Evolutionary conservation across 306 rosid species (phyloP).

Genomic region (Fagus crenata): DNA sequence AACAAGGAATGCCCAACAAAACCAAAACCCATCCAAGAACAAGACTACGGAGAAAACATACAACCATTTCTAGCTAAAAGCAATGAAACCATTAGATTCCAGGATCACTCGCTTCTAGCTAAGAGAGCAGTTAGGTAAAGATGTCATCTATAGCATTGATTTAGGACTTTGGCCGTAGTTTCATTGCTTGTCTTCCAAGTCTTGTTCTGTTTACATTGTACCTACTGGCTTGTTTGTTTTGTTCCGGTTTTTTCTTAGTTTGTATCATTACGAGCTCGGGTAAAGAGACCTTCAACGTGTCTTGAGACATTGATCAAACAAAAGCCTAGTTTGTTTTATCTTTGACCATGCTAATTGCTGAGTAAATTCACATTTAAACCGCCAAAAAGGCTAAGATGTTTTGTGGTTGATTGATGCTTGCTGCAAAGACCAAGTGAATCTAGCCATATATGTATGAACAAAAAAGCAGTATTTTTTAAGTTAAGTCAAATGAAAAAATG

Average conservation of each 20-base stretch:
- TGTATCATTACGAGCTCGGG: slow-evolving; percentile 40
- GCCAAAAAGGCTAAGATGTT: too few relatives aligned
- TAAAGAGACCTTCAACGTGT: slow-evolving; percentile 13
- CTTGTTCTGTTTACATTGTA: slow-evolving; percentile 58
- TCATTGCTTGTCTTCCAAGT: slow-evolving; percentile 46
- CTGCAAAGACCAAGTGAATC: too few relatives aligned
- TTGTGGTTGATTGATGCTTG: too few relatives aligned
- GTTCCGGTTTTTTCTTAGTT: slow-evolving; percentile 42
- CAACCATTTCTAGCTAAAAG: too few relatives aligned
- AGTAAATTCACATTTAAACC: too few relatives aligned
- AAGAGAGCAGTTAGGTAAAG: slow-evolving; percentile 51
- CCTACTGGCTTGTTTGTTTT: slow-evolving; percentile 51
- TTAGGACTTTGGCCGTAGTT: slow-evolving; percentile 43
- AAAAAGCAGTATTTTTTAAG: too few relatives aligned
- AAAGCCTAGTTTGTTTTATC: slow-evolving; percentile 15
- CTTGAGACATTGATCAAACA: slow-evolving; percentile 24
- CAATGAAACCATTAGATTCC: slow-evolving; percentile 37
- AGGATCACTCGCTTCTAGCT: slow-evolving; percentile 45
- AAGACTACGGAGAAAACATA: too few relatives aligned
- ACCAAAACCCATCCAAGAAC: too few relatives aligned
- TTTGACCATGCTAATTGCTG: slow-evolving; percentile 12
- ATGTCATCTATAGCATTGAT: slow-evolving; percentile 41
- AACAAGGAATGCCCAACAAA: too few relatives aligned
- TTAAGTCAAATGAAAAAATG: too few relatives aligned
- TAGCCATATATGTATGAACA: too few relatives aligned